phyloP scores from a whole-genome alignment of 208 protist species.

The Leptomonas pyrrhocoris region DNA sequence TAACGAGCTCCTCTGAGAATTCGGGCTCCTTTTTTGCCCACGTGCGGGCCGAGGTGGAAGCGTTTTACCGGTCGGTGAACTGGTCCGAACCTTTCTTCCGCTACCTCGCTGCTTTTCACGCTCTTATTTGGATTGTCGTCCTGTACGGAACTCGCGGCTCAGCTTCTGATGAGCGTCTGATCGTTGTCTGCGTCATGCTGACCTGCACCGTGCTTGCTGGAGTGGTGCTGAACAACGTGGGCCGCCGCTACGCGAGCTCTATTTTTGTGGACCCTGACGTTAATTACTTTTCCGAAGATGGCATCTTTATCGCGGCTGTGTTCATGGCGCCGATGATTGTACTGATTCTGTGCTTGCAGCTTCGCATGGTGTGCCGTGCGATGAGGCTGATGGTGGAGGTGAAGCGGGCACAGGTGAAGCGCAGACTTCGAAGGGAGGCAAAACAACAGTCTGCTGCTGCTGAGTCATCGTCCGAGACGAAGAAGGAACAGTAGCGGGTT shows the following conservation, averaged over 20 bases:
- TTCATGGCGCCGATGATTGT: conserved; percentile 66
- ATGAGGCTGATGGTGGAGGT: conserved; percentile 40
- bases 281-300: conserved; percentile 82
- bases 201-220: conserved; percentile 38
- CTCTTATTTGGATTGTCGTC: conserved; percentile 32
- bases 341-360: conserved; percentile 41
- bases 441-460: not conserved
- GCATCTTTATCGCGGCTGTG: conserved; percentile 63
- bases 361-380: conserved; percentile 33
- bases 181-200: conserved; percentile 40
- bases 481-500: conserved; percentile 23
- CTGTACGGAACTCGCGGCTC: conserved; percentile 29
- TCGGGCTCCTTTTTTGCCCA: not conserved
- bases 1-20: not conserved
- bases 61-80: conserved; percentile 57
- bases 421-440: conserved; percentile 9
- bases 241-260: conserved; percentile 27
- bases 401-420: conserved; percentile 25
- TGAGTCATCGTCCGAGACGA: not conserved
- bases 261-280: conserved; percentile 52
- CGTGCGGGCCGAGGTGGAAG: conserved; percentile 16
- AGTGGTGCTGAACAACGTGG: conserved; percentile 41
- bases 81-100: conserved; percentile 81
- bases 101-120: conserved; percentile 64
- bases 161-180: conserved; percentile 48